Evolutionary conservation across 2,329 filamentous ascomycete species (phyloP), one percentile per base, ranked within the genome.

Genomic region (Ceratocystis ficicola): DNA sequence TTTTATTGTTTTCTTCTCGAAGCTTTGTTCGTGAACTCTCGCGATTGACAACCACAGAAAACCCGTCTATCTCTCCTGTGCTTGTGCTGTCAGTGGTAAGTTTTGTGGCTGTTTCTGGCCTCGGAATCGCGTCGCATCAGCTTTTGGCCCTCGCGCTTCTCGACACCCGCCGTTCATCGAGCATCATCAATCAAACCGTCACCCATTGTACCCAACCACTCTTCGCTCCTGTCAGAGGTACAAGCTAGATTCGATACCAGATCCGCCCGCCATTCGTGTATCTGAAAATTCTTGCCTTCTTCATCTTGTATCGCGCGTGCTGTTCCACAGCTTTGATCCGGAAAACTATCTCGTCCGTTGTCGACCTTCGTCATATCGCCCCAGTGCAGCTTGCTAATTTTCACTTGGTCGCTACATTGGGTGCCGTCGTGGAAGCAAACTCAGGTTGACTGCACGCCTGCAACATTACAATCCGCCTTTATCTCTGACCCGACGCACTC

Each of bases 161-260:
- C 25, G 48, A 41, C 28, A 7, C 30, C 17, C 55, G 30, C 20
- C 28, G n/a, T 22, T n/a, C 25, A 5, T 36, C 28, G 6, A 30
- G 12, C 28, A 36, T 20, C 17, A n/a, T 25, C 55, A 59, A 20
- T n/a, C 17, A 17, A 59, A 3, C 28, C 55, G 7, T 25, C 22
- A 12, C 7, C 48, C 7, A 28, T 25, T 52, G 48, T 15, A 59
- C 55, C 28, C 12, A 57, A 57, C 22, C 22, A 8, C 12, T n/a
- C 28, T 15, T 32, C 6, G 36, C 36, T 41, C 36, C 36, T 41
- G 17, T 20, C 28, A 32, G 55, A 59, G 55, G 55, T 20, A 59
- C 55, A 59, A 59, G 4, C 55, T 30, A 36, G 55, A 59, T 36
- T 59, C 55, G 55, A 59, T 15, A 36, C 30, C 28, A 59, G 55